Conservation (phyloP, 768 basidiomycete species). For the Tubosaeta sp. region DNA sequence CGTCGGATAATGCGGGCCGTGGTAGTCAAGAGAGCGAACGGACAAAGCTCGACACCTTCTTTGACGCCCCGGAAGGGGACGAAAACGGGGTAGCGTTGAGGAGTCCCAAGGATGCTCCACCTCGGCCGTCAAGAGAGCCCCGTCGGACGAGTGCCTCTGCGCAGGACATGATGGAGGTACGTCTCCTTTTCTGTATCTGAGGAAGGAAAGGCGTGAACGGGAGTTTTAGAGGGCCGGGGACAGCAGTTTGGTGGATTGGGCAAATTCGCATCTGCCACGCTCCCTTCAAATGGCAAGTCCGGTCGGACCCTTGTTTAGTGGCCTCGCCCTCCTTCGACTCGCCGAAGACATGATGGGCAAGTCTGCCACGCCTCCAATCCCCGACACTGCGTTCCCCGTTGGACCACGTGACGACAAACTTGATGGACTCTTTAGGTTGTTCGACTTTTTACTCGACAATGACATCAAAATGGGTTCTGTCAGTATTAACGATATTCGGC, state of each 20-base stretch:
- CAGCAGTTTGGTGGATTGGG: constrained; percentile 73
- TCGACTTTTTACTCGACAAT: constrained; percentile 90
- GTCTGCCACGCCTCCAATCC: constrained; percentile 64
- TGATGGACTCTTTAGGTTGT: constrained; percentile 82
- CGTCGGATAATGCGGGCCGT: constrained; percentile 20
- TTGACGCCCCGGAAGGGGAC: constrained; percentile 36
- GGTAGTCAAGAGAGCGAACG: constrained; percentile 39
- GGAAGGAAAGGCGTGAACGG: not conserved
- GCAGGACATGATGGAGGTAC: constrained; percentile 19
- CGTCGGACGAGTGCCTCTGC: constrained; percentile 39
- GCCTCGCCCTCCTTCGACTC: constrained; percentile 78
- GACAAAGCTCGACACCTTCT: constrained; percentile 52
- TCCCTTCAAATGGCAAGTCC: constrained; percentile 52
- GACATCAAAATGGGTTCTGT: constrained; percentile 89
- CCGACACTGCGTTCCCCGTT: constrained; percentile 73
- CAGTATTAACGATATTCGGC: constrained; percentile 89
- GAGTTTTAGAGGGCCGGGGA: constrained; percentile 33
- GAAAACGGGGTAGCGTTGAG: constrained; percentile 18
- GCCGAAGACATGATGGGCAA: constrained; percentile 76
- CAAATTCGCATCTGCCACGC: constrained; percentile 76
- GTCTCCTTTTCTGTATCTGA: not conserved
- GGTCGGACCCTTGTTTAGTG: constrained; percentile 47
- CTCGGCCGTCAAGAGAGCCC: constrained; percentile 65
- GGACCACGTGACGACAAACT: constrained; percentile 71
- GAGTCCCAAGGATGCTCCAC: constrained; percentile 38